Evolutionary conservation across 192 early-diverging fungal species (phyloP).

Genomic region (Phlyctochytrium arcticum): DNA sequence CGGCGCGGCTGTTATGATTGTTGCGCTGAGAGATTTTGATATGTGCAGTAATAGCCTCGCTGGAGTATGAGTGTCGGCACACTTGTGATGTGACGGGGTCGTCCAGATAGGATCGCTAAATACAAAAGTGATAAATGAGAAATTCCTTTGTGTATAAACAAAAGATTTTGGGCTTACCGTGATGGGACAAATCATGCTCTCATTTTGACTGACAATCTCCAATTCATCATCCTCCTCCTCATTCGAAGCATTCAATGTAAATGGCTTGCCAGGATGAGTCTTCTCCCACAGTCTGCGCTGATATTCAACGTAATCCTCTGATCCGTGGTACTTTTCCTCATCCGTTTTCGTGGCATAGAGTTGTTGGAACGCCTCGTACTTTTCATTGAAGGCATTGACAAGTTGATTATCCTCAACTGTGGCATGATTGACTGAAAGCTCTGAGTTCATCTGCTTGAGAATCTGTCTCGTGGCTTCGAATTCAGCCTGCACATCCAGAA

Average conservation of each 20-base stretch:
- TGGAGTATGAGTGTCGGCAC: slow-evolving; percentile 33
- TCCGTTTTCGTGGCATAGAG: background rate
- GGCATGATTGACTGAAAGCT: background rate
- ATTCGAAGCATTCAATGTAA: background rate
- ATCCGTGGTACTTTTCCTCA: slow-evolving; percentile 1
- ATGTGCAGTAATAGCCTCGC: slow-evolving; percentile 17
- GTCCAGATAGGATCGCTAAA: slow-evolving; percentile 2
- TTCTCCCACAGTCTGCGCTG: slow-evolving; percentile 14
- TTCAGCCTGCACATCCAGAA: slow-evolving; percentile 2
- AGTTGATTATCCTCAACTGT: background rate
- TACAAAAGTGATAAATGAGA: background rate
- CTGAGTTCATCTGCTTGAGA: background rate
- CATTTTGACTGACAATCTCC: slow-evolving; percentile 13
- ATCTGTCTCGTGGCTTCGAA: background rate
- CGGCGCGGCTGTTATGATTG: background rate
- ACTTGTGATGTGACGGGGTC: slow-evolving; percentile 27
- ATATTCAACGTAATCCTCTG: slow-evolving; percentile 12
- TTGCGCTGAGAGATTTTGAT: background rate
- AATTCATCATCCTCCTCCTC: slow-evolving; percentile 12
- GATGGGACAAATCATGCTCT: slow-evolving; percentile 20
- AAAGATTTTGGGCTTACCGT: slow-evolving; percentile 11
- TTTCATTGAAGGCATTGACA: background rate
- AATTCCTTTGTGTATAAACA: background rate
- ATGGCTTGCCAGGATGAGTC: slow-evolving; percentile 9
- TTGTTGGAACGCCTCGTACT: background rate